These are phyloP conservation scores for Solanum clarkiae DNA, from an alignment of 257 asterid genomes.

Conservation along the genomic window DNA sequence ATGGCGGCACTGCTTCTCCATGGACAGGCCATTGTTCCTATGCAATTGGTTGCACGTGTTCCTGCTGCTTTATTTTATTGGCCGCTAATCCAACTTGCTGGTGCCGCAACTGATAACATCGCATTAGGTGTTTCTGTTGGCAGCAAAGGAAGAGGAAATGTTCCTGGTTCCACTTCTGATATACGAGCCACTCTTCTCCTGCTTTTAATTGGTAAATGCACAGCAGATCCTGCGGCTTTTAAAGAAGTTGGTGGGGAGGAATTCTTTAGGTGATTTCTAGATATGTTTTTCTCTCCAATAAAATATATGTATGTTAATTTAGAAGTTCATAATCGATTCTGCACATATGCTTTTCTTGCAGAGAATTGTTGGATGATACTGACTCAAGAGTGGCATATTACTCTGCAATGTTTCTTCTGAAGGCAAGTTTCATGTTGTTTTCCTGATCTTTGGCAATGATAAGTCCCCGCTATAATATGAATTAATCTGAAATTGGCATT, in stretches of 20 bases:
- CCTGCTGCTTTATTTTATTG: conserved; percentile 95
- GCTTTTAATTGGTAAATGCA: conserved; percentile 96
- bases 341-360: conserved; percentile 19
- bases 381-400: conserved; percentile 99
- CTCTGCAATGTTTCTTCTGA: conserved; percentile 94
- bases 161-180: conserved; percentile 98
- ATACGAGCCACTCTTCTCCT: conserved; percentile 94
- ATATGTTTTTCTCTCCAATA: conserved; percentile 3
- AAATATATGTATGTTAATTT: neutral
- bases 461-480: neutral
- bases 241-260: conserved; percentile 87
- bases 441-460: conserved; percentile 10
- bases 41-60: conserved; percentile 97
- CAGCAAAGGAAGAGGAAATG: conserved; percentile 99
- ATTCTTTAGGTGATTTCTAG: conserved; percentile 60
- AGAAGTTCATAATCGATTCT: neutral
- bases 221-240: conserved; percentile 86
- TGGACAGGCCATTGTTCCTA: conserved; percentile 97
- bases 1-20: conserved; percentile 87
- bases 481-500: conserved; percentile 5
- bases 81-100: conserved; percentile 98
- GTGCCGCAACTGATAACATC: conserved; percentile 95
- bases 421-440: conserved; percentile 45
- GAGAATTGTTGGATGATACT: conserved; percentile 88
- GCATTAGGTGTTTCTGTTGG: conserved; percentile 99